These are phyloP conservation scores for Leucogyrophana mollusca DNA, from an alignment of 768 basidiomycete species.

Conservation along the genomic window DNA sequence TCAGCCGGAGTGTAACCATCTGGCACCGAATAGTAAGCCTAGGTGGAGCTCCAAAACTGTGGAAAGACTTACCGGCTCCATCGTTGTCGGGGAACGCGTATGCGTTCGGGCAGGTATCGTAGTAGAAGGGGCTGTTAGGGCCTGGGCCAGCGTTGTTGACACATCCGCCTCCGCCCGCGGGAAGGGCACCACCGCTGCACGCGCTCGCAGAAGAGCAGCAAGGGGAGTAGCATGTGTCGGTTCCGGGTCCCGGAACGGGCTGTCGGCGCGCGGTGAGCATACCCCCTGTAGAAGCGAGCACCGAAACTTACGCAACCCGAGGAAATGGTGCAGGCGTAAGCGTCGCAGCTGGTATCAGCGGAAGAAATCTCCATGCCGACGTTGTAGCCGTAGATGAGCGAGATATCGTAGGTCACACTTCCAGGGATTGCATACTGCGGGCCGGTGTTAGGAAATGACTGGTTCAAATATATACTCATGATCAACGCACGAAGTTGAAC, in stretches of 20 bases:
- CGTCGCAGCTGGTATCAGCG: conserved; percentile 20
- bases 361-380: conserved; percentile 34
- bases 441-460: neutral
- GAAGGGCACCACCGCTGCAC: conserved; percentile 27
- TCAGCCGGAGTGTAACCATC: conserved; percentile 26
- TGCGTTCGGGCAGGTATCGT: conserved; percentile 25
- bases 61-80: conserved; percentile 19
- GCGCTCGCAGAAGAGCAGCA: conserved; percentile 28
- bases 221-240: conserved; percentile 23
- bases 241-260: conserved; percentile 27
- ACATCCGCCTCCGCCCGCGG: conserved; percentile 26
- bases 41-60: neutral
- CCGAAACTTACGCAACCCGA: conserved; percentile 24
- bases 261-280: conserved; percentile 9
- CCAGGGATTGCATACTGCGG: conserved; percentile 23
- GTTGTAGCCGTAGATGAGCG: conserved; percentile 32
- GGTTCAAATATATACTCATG: neutral
- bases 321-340: conserved; percentile 27
- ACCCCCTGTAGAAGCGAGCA: neutral
- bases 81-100: conserved; percentile 34
- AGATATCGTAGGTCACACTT: conserved; percentile 30
- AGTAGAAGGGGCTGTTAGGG: conserved; percentile 28
- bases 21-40: conserved; percentile 1
- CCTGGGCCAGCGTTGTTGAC: conserved; percentile 25
- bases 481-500: conserved; percentile 29